Evolutionary conservation across 768 basidiomycete genomes (phyloP), one percentile per base, ranked within the genome.

Genomic region (Wakefieldia striispora): DNA sequence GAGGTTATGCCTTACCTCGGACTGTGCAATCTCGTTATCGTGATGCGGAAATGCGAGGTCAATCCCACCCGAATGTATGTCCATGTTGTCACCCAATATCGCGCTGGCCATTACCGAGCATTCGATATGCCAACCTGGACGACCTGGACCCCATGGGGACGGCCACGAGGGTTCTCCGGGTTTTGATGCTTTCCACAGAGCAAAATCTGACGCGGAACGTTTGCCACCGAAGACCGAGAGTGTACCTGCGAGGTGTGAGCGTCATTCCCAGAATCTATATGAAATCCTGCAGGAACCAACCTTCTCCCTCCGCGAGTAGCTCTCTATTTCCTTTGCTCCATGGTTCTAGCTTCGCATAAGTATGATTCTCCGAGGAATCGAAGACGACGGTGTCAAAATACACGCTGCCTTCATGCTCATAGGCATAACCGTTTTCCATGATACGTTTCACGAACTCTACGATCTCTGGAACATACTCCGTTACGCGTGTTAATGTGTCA

Each of bases 1-100:
- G 44, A 42, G 48, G 49, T 51, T 45, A 19, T 24, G 19, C 53
- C 69, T 59, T 57, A 86, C 95, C 84, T 98, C 97, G 43, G 91
- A 85, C 69, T 99, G 97, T 0, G 97, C 97, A 61, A 99, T 80
- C 72, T 99, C 97, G 66, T 99, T 99, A 67, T 98, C 95, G 65
- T 99, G 97, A 72, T 99, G 97, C 6, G 97, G 97, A 72, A 99
- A 99, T n/a, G 92, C 89, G 42, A 99, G 76, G 71, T 99, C 97
- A 35, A 91, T 85, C 5, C 97, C 97, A 43, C 97, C 97, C 8
- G 94, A 97, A 67, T 99, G 97, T 53, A 99, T 94, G 68, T 98
- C 97, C 84, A 99, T 90, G 50, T 84, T 86, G 49, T 85, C 80
- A 3, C 95, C 95, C 39, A 97, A 75, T 41, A 98, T 77, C 29